Evolutionary conservation across 2,329 filamentous ascomycete genomes (phyloP).

Genomic region (Cephalotrichum gorgonifer): DNA sequence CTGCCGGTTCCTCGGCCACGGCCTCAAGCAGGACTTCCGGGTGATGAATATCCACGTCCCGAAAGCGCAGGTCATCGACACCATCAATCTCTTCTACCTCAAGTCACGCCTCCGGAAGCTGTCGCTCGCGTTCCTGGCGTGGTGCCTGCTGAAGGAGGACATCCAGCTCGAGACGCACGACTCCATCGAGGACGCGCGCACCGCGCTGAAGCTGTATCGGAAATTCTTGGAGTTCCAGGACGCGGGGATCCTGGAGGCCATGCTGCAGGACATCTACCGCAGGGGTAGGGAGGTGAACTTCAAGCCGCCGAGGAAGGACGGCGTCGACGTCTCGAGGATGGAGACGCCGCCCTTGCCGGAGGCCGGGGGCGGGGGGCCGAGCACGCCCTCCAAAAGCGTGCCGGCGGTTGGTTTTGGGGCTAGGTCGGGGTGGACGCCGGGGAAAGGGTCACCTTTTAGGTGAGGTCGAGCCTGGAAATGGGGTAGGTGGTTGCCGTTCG

Average conservation of each 20-base stretch:
- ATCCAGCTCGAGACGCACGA: conserved; percentile 92
- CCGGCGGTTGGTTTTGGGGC: neutral
- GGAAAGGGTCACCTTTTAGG: conserved; percentile 4
- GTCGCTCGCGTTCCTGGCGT: conserved; percentile 82
- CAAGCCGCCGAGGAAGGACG: conserved; percentile 38
- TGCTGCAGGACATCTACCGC: conserved; percentile 77
- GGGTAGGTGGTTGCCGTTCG: no score
- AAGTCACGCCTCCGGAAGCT: conserved; percentile 74
- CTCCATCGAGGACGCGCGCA: conserved; percentile 88
- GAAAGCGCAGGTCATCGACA: conserved; percentile 83
- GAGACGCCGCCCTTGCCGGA: conserved; percentile 41
- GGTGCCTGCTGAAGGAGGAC: conserved; percentile 82
- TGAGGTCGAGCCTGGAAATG: no score
- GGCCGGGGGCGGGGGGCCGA: conserved; percentile 8
- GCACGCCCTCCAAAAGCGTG: neutral
- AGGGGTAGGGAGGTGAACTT: conserved; percentile 37
- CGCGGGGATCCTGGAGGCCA: conserved; percentile 71
- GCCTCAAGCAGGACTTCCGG: conserved; percentile 88
- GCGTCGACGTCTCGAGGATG: conserved; percentile 30
- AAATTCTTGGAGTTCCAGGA: conserved; percentile 87
- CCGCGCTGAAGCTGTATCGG: conserved; percentile 76
- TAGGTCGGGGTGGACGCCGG: conserved; percentile 4
- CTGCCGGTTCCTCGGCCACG: conserved; percentile 88
- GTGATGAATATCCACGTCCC: conserved; percentile 98
- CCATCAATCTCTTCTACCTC: conserved; percentile 83